Conservation (phyloP, 805 yeast genomes). For the Debaryomyces tyrocola region DNA sequence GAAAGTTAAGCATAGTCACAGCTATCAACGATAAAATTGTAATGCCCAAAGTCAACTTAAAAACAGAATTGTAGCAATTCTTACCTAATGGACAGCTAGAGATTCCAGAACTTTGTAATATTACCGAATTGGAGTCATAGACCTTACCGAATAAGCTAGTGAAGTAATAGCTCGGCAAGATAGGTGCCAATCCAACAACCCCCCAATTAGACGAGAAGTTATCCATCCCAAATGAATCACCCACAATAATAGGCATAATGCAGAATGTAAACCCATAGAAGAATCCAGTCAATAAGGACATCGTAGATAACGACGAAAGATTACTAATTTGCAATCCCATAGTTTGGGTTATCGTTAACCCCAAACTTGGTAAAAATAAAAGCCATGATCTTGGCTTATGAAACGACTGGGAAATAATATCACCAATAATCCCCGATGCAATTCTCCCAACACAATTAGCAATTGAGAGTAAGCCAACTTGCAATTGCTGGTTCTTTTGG, state of each 20-base stretch:
- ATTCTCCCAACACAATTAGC: conserved; percentile 69
- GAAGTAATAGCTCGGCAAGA: conserved; percentile 57
- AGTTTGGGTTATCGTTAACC: conserved; percentile 52
- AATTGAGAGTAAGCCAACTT: conserved; percentile 70
- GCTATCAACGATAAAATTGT: conserved; percentile 26
- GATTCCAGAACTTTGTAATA: conserved; percentile 7
- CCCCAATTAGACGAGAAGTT: conserved; percentile 77
- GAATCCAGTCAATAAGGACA: conserved; percentile 61
- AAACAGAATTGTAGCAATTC: conserved; percentile 47
- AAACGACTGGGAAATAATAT: conserved; percentile 48
- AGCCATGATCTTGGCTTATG: conserved; percentile 53
- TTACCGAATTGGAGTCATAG: conserved; percentile 50
- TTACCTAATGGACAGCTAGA: conserved; percentile 32
- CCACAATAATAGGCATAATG: conserved; percentile 70
- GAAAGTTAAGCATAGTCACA: conserved; percentile 17
- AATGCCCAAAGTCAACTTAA: conserved; percentile 34
- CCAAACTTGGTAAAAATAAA: conserved; percentile 50
- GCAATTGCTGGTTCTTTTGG: conserved; percentile 62
- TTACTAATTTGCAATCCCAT: conserved; percentile 38
- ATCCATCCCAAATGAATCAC: conserved; percentile 70
- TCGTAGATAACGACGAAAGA: conserved; percentile 42
- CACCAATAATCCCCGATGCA: conserved; percentile 63
- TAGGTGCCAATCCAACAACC: conserved; percentile 63
- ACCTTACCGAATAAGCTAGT: conserved; percentile 63
- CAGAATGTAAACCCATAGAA: conserved; percentile 77